These are phyloP conservation scores for Fraxinus pennsylvanica DNA, from an alignment of 257 asterid genomes.

Conservation along the genomic window DNA sequence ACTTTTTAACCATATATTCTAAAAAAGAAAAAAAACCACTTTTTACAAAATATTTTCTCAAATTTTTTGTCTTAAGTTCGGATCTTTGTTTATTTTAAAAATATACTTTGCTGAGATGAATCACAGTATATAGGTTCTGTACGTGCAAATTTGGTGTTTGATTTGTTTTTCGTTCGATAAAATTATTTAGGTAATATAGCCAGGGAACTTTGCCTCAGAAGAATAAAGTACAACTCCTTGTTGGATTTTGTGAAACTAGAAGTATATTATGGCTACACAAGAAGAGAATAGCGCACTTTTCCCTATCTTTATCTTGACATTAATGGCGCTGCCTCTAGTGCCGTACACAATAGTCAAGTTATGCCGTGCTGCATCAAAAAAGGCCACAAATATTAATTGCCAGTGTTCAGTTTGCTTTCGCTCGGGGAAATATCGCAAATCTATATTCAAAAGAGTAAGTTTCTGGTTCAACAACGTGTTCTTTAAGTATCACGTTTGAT, in stretches of 20 bases:
- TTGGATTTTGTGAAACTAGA: constrained; percentile 25
- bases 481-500: constrained; percentile 3
- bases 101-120: not conserved
- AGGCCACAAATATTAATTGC: constrained; percentile 62
- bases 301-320: constrained; percentile 87
- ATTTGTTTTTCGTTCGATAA: not conserved
- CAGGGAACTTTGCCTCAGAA: constrained; percentile 11
- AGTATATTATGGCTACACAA: constrained; percentile 67
- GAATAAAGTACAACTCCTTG: not conserved
- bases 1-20: too few species aligned
- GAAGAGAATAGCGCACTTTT: constrained; percentile 93
- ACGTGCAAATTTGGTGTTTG: not conserved
- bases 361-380: constrained; percentile 59
- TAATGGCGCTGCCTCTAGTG: constrained; percentile 90
- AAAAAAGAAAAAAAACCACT: too few species aligned
- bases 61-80: too few species aligned
- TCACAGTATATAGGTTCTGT: not conserved
- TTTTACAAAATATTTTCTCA: too few species aligned
- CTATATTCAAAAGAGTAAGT: constrained; percentile 82
- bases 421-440: constrained; percentile 90
- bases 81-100: too few species aligned
- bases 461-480: constrained; percentile 13
- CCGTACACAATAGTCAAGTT: constrained; percentile 84
- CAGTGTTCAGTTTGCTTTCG: constrained; percentile 86
- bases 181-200: not conserved